Percentiles rank a stretch among this genome's conserved stretches.
These are phyloP conservation scores for Moricandia arvensis DNA, from an alignment of 345 rosid species.

Conservation along the genomic window DNA sequence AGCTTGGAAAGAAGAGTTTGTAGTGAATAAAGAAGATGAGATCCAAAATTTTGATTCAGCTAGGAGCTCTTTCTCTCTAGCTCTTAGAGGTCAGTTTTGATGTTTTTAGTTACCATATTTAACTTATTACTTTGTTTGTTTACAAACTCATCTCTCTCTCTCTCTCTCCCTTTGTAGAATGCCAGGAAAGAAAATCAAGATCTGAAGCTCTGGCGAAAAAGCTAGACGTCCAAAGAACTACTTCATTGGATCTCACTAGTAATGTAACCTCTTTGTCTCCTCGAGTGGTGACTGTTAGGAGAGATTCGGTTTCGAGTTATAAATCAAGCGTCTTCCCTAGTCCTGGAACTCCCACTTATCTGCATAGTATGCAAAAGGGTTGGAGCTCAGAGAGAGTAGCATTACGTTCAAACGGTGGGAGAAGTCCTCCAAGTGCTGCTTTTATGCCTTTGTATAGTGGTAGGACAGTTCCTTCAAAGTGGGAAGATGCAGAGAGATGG, in stretches of 20 bases:
- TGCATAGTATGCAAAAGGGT: conserved; percentile 90
- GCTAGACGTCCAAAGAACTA: conserved; percentile 63
- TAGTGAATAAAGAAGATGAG: conserved; percentile 44
- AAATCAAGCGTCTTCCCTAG: conserved; percentile 77
- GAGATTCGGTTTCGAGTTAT: conserved; percentile 48
- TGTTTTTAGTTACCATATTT: not conserved
- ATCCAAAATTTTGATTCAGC: conserved; percentile 60
- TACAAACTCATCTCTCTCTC: not conserved
- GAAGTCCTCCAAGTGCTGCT: conserved; percentile 57
- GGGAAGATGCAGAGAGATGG: conserved; percentile 99
- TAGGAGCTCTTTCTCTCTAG: conserved; percentile 80
- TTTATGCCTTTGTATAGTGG: conserved; percentile 66
- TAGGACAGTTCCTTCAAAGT: conserved; percentile 84
- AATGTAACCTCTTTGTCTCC: conserved; percentile 70
- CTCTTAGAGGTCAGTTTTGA: conserved; percentile 63
- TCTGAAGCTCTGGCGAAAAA: conserved; percentile 61
- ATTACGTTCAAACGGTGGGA: conserved; percentile 50
- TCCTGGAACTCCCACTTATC: conserved; percentile 85
- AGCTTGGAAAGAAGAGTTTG: conserved; percentile 54
- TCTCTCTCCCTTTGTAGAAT: too few relatives aligned
- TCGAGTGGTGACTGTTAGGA: conserved; percentile 50
- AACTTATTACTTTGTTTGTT: not conserved
- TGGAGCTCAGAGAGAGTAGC: conserved; percentile 96
- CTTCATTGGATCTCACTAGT: conserved; percentile 71
- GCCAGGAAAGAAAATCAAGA: conserved; percentile 78